phyloP scores from a whole-genome alignment of 1,284 basidiomycete genomes.

The Inonotus hispidus region DNA sequence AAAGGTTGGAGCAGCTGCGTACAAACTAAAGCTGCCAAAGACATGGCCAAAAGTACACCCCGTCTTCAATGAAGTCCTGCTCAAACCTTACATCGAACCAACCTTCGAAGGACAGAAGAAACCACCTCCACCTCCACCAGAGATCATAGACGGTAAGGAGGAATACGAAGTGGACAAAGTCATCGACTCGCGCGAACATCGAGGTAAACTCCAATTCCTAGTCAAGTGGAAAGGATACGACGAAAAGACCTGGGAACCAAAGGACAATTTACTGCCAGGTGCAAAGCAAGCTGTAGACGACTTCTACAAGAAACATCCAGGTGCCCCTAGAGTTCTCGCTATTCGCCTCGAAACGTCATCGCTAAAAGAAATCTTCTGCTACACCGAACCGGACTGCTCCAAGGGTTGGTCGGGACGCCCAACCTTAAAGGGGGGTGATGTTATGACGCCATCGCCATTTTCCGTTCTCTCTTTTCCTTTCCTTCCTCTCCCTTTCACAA shows the following conservation, averaged over 20 bases:
- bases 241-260: background rate
- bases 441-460: no score
- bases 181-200: background rate
- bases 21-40: background rate
- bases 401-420: no score
- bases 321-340: background rate
- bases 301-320: background rate
- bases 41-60: background rate
- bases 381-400: no score
- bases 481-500: no score
- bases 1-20: background rate
- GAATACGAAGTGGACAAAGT: background rate
- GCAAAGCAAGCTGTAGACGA: background rate
- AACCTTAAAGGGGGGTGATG: no score
- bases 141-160: background rate
- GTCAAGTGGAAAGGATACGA: background rate
- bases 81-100: background rate
- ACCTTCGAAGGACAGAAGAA: background rate
- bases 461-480: no score
- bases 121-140: background rate
- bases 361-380: no score
- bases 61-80: background rate
- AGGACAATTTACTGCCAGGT: background rate
- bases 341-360: no score
- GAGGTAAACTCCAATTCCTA: background rate